These are phyloP conservation scores for Thozetella sp. DNA, from an alignment of 495 filamentous ascomycete genomes.

Conservation along the genomic window DNA sequence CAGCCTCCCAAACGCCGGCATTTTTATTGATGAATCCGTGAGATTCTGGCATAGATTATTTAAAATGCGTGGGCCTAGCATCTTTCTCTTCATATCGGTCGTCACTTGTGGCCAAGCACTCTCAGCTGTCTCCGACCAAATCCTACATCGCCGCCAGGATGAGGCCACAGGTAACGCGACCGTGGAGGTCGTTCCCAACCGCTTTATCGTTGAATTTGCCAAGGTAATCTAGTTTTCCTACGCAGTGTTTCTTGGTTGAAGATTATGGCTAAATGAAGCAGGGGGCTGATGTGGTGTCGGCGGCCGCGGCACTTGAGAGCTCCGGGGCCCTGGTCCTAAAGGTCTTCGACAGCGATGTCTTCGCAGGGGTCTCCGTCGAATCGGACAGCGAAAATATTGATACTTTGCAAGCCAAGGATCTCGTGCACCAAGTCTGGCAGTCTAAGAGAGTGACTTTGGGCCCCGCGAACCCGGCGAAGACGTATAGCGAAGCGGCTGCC, in stretches of 20 bases:
- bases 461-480: slow-evolving; percentile 3
- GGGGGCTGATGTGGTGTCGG: not conserved
- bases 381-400: slow-evolving; percentile 14
- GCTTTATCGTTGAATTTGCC: not conserved
- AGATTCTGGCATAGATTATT: too few species aligned
- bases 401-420: slow-evolving; percentile 14
- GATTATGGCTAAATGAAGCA: not conserved
- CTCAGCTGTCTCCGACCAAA: too few species aligned
- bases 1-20: too few species aligned
- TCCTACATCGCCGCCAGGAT: too few species aligned
- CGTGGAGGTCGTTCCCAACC: not conserved
- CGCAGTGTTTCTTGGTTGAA: not conserved
- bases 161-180: too few species aligned
- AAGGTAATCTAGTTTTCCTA: not conserved
- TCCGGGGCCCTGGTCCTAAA: slow-evolving; percentile 17
- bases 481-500: slow-evolving; percentile 15
- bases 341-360: slow-evolving; percentile 26
- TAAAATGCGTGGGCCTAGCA: too few species aligned
- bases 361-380: not conserved
- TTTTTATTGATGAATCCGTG: too few species aligned
- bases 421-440: slow-evolving; percentile 24
- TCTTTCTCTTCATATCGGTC: too few species aligned
- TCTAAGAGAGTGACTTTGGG: slow-evolving; percentile 18
- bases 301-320: slow-evolving; percentile 1
- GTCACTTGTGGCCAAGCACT: too few species aligned